Base-by-base conservation (phyloP, 805 yeast genomes). In the Kodamaea hsintzibuensis region DNA sequence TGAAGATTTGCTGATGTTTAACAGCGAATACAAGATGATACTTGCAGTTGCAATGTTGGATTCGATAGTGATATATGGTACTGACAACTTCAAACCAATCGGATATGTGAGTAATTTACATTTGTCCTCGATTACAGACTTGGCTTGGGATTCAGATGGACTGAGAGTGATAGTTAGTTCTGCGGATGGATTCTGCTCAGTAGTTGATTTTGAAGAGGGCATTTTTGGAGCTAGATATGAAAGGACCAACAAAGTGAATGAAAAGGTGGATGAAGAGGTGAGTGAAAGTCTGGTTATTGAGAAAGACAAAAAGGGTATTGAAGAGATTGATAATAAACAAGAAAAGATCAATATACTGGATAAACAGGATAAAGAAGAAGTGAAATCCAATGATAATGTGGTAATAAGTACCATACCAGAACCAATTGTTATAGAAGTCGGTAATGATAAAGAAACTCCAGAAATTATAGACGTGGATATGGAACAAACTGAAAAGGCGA, bases 41-140 rank as follows among this genome's bases (percentile, higher is more conserved):
- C 92, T 88, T 72, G 98, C 98, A 0, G 88, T 95, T 16, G 98
- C 97, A 0, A 92, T 98, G 0, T 91, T 89, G 54, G 97, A 90
- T 65, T 81, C 92, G 12, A 87, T 95, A 10, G 63, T 87, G 7
- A 72, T 95, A 1, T 95, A 89, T 69, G 96, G 91, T 60, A 93
- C 98, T 0, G 88, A 85, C 57, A 76, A 78, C 33, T 62, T 76
- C 22, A 69, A 78, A 53, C 96, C 98, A 1, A 62, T 95, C 18
- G 95, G 92, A 4, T 72, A 82, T 12, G 86, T 87, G 2, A 80
- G 89, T 0, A 91, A 91, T 62, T 74, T 95, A 49, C 99, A 95
- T 66, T 92, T 92, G 63, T 85, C 96, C 1, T 83, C 95, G 1
- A 79, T 95, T 35, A 92, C 99, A 0, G 99, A 95, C 66, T 64